Percentiles rank a stretch among this genome's conserved stretches.
These are phyloP conservation scores for Verticillium nonalfalfae DNA, from an alignment of 2,329 filamentous ascomycete genomes.

Conservation along the genomic window DNA sequence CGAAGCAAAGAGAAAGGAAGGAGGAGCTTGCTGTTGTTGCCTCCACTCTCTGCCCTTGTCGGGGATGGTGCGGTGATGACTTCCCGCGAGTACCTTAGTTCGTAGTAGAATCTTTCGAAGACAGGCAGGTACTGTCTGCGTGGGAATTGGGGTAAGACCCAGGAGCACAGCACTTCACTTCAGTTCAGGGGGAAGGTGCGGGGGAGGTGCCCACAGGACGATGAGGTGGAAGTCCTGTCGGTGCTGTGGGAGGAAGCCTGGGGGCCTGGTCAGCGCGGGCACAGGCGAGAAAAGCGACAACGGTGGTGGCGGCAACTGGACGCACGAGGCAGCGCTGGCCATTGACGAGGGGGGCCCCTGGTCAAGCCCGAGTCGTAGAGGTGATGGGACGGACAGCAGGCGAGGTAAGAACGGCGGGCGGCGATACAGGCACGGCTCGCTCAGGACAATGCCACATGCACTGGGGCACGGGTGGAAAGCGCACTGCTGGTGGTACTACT, in stretches of 20 bases:
- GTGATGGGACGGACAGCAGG: not conserved
- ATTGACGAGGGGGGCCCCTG: not conserved
- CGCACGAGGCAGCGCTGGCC: not conserved
- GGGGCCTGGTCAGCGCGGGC: not conserved
- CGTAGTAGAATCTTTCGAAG: not conserved
- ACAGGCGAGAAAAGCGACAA: not conserved
- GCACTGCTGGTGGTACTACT: too few species aligned
- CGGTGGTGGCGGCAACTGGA: not conserved
- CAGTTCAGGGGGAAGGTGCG: too few species aligned
- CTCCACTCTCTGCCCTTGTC: too few species aligned
- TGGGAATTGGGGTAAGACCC: not conserved
- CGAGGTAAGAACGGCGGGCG: too few species aligned
- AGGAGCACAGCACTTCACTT: not conserved
- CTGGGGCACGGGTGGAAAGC: too few species aligned
- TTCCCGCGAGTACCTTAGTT: not conserved
- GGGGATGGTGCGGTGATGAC: too few species aligned
- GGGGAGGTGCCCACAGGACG: not conserved
- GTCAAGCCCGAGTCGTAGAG: not conserved
- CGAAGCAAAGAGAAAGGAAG: not conserved
- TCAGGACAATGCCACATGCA: not conserved
- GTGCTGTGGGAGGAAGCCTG: not conserved
- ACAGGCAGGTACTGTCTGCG: not conserved
- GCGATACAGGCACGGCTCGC: not conserved
- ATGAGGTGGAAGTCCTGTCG: not conserved
- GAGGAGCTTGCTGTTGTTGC: not conserved